Evolutionary conservation across 208 protist species (phyloP).

Genomic region (Leishmania guyanensis): DNA sequence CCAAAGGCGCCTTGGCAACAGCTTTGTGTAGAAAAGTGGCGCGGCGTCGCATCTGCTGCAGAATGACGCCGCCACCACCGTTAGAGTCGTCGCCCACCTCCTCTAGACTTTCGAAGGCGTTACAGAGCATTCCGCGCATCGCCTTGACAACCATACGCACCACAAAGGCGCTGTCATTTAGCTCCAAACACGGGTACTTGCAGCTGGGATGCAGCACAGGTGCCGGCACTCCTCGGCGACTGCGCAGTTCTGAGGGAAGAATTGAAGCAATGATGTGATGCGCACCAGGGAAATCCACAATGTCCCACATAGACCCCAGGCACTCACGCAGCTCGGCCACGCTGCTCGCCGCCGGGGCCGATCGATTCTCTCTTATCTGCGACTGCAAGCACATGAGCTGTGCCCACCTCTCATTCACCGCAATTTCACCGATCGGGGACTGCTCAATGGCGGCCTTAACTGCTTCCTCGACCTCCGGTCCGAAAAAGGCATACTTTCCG

Average conservation of each 20-base stretch:
- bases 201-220: constrained; percentile 49
- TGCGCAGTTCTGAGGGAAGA: constrained; percentile 60
- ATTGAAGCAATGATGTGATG: constrained; percentile 53
- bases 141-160: constrained; percentile 34
- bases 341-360: not conserved
- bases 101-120: constrained; percentile 34
- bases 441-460: constrained; percentile 52
- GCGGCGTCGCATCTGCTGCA: constrained; percentile 29
- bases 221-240: constrained; percentile 60
- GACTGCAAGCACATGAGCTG: constrained; percentile 49
- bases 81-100: constrained; percentile 13
- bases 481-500: constrained; percentile 69
- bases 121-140: constrained; percentile 52
- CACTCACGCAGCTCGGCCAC: constrained; percentile 22
- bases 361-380: constrained; percentile 31
- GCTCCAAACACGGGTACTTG: constrained; percentile 52
- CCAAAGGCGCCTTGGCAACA: constrained; percentile 1
- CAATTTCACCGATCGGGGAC: constrained; percentile 74
- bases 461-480: constrained; percentile 55
- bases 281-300: constrained; percentile 40
- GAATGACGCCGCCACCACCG: constrained; percentile 23
- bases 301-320: constrained; percentile 63
- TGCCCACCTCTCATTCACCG: constrained; percentile 68
- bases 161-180: constrained; percentile 29
- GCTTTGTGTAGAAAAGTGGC: constrained; percentile 24